Evolutionary conservation across 441 rosid species (phyloP), one percentile per base, ranked within the genome.

Genomic region (Dalechampia spathulata): DNA sequence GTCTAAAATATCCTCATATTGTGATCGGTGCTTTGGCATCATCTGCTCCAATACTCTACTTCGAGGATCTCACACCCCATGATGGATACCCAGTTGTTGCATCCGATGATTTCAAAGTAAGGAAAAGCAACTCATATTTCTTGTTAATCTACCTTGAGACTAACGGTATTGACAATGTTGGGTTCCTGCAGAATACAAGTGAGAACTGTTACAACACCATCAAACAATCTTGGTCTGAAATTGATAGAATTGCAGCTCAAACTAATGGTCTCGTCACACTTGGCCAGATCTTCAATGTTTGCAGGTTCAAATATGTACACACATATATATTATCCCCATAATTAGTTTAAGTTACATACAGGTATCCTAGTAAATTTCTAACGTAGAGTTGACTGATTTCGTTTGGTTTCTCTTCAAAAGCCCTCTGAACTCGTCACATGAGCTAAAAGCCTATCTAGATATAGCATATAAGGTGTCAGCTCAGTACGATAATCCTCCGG

Each of bases 1-100:
- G 96, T 73, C 80, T 90, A 7, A 90, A 87, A 70, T 90, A 90
- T 75, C 94, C 96, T 57, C 97, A 90, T 57, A 67, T 90, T 60
- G 83, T 91, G 0, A 68, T 87, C 32, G 97, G 96, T 54, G 94
- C 94, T 7, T 83, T 90, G 52, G 93, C 94, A 72, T 82, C 97
- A 4, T 90, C 94, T 0, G 96, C 97, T 4, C 96, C 97, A 1
- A 85, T 90, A 70, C 94, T 90, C 70, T 87, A 90, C 58, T 87
- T 90, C 52, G 94, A 90, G 66, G 78, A 89, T 74, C 66, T 89
- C 57, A 86, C 83, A 37, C 92, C 90, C 6, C 78, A 80, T 3
- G 86, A 80, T 68, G 78, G 87, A 30, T 89, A 82, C 65, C 82
- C 83, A 59, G 60, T 86, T 73, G 75, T 86, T 48, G 97, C 80